phyloP scores from a whole-genome alignment of 2,329 filamentous ascomycete genomes.

The Fusarium robinianum region DNA sequence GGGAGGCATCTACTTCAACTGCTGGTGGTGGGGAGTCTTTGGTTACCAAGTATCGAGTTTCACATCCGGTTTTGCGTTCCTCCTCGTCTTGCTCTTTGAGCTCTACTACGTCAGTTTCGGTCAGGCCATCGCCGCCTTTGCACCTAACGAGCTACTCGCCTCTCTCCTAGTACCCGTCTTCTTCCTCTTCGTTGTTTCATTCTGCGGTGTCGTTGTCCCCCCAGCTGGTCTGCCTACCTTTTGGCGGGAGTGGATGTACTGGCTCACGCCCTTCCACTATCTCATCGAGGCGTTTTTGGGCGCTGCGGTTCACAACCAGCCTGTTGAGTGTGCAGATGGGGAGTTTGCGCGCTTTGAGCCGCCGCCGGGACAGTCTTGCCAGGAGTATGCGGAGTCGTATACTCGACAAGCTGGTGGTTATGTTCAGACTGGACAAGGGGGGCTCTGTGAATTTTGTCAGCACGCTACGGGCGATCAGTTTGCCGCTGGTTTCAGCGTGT shows the following conservation, averaged over 20 bases:
- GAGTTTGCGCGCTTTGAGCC: slow-evolving; percentile 66
- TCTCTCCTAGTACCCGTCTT: slow-evolving; percentile 70
- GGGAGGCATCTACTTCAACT: slow-evolving; percentile 54
- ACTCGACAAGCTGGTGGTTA: slow-evolving; percentile 62
- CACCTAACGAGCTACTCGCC: slow-evolving; percentile 69
- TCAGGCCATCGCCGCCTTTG: slow-evolving; percentile 68
- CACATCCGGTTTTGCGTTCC: slow-evolving; percentile 63
- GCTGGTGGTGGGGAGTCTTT: slow-evolving; percentile 63
- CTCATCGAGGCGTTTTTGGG: slow-evolving; percentile 65
- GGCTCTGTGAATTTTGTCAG: slow-evolving; percentile 67
- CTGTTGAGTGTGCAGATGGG: slow-evolving; percentile 56
- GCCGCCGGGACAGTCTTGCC: slow-evolving; percentile 63
- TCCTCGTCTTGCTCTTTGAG: slow-evolving; percentile 69
- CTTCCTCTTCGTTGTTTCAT: slow-evolving; percentile 71
- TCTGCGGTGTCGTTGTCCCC: slow-evolving; percentile 73
- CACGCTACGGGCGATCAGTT: slow-evolving; percentile 65
- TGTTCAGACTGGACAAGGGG: slow-evolving; percentile 58
- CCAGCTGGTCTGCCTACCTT: slow-evolving; percentile 61
- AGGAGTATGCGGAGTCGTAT: slow-evolving; percentile 60
- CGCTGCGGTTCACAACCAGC: slow-evolving; percentile 57
- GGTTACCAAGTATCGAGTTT: slow-evolving; percentile 56
- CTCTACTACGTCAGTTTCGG: slow-evolving; percentile 68
- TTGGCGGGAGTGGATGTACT: slow-evolving; percentile 69
- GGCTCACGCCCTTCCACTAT: slow-evolving; percentile 70
- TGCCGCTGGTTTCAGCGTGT: slow-evolving; percentile 62